Conservation (phyloP, 2,329 filamentous ascomycete species). For the Metarhizium humberi region DNA sequence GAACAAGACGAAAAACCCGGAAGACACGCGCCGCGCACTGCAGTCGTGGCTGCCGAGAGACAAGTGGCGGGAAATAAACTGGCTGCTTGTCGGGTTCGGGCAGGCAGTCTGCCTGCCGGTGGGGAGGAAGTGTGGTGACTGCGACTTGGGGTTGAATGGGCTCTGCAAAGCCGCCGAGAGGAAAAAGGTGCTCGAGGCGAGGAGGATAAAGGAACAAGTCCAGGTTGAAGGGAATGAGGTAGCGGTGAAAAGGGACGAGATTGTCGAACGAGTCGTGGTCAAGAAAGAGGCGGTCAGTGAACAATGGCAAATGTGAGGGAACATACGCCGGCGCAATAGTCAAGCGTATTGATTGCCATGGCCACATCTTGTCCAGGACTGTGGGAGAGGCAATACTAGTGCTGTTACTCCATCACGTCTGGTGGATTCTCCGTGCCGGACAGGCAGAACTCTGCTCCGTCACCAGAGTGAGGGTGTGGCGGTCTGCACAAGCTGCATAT, state of each 20-base stretch:
- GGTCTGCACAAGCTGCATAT: conserved; percentile 2
- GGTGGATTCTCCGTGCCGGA: neutral
- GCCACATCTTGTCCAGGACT: no score
- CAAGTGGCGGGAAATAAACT: conserved; percentile 88
- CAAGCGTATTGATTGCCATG: no score
- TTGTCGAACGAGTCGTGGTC: conserved; percentile 11
- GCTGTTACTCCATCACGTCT: neutral
- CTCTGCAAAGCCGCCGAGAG: conserved; percentile 66
- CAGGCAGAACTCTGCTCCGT: neutral
- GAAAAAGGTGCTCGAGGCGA: conserved; percentile 50
- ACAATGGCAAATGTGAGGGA: neutral
- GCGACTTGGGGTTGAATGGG: conserved; percentile 65
- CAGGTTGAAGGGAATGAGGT: conserved; percentile 16
- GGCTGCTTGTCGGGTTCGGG: conserved; percentile 77
- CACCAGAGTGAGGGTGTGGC: neutral
- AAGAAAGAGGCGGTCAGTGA: conserved; percentile 21
- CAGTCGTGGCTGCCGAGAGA: conserved; percentile 78
- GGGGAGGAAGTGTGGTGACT: conserved; percentile 74
- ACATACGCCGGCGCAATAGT: no score
- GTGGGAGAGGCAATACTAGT: no score
- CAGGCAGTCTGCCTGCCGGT: conserved; percentile 80
- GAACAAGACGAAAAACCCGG: conserved; percentile 72
- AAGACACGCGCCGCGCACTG: conserved; percentile 68
- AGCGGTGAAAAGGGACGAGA: conserved; percentile 15
- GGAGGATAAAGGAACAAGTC: conserved; percentile 30